Conservation (phyloP, 306 rosid genomes). For the Dalbergia cochinchinensis region DNA sequence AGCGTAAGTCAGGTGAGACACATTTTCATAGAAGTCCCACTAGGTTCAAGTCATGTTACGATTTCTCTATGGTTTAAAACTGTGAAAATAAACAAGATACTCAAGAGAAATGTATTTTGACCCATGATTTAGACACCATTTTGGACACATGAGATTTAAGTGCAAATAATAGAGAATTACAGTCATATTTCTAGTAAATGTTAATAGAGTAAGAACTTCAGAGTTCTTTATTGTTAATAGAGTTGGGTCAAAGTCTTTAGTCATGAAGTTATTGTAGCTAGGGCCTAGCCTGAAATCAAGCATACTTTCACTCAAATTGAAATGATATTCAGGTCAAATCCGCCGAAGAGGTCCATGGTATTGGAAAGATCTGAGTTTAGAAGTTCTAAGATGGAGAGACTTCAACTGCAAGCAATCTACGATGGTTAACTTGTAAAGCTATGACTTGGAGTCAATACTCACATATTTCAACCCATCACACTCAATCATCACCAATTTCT, state of each 20-base stretch:
- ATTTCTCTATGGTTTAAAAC: too few species aligned
- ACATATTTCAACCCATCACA: slow-evolving; percentile 69
- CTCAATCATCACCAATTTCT: slow-evolving; percentile 63
- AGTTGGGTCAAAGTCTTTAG: slow-evolving; percentile 65
- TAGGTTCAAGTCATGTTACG: too few species aligned
- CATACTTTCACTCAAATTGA: slow-evolving; percentile 70
- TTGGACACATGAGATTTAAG: too few species aligned
- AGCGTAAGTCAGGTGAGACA: too few species aligned
- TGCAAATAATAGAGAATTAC: too few species aligned
- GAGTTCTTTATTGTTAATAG: slow-evolving; percentile 77
- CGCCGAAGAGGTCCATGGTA: slow-evolving; percentile 65
- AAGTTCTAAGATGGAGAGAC: slow-evolving; percentile 61
- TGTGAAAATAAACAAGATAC: too few species aligned
- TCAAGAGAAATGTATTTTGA: too few species aligned
- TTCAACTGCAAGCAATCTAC: slow-evolving; percentile 69
- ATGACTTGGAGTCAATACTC: slow-evolving; percentile 56
- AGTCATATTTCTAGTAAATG: too few species aligned
- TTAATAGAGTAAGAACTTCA: slow-evolving; percentile 62
- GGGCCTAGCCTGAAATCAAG: slow-evolving; percentile 78
- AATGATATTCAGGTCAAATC: slow-evolving; percentile 67
- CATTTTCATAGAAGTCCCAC: too few species aligned
- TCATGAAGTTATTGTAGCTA: slow-evolving; percentile 38
- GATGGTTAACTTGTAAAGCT: slow-evolving; percentile 64
- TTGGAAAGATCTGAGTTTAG: slow-evolving; percentile 62
- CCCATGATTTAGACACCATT: too few species aligned